Conservation (phyloP, 345 rosid species). For the Populus davidiana region DNA sequence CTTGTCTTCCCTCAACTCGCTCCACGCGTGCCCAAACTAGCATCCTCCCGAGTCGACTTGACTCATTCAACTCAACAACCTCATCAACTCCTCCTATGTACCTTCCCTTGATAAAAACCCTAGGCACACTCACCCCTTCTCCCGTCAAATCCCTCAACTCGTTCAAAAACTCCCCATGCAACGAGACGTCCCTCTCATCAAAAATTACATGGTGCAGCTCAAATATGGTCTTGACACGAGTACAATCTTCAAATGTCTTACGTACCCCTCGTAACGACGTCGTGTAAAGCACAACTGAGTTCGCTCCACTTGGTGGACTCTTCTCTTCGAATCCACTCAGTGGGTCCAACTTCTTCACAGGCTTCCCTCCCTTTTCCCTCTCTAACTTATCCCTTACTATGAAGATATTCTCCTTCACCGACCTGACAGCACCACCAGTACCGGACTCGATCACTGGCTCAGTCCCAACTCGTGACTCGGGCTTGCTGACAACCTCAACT, state of each 20-base stretch:
- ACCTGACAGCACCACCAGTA: slow-evolving; percentile 31
- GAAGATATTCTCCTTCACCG: slow-evolving; percentile 72
- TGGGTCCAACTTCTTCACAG: slow-evolving; percentile 52
- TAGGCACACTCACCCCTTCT: slow-evolving; percentile 57
- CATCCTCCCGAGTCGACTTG: slow-evolving; percentile 62
- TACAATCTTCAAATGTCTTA: slow-evolving; percentile 70
- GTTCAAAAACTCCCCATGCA: slow-evolving; percentile 62
- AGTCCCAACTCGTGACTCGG: slow-evolving; percentile 13
- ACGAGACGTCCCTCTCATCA: slow-evolving; percentile 85
- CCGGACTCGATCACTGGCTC: background rate
- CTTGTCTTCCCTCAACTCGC: slow-evolving; percentile 61
- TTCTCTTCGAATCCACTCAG: slow-evolving; percentile 66
- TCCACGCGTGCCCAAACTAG: slow-evolving; percentile 62
- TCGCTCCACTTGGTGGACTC: slow-evolving; percentile 72
- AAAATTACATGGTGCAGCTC: slow-evolving; percentile 62
- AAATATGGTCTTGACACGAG: slow-evolving; percentile 42
- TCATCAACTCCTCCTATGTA: slow-evolving; percentile 78
- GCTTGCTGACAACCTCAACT: background rate
- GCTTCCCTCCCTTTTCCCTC: slow-evolving; percentile 68
- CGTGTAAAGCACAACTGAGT: slow-evolving; percentile 70
- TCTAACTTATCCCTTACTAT: slow-evolving; percentile 53
- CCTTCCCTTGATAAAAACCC: slow-evolving; percentile 81
- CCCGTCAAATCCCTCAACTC: slow-evolving; percentile 60
- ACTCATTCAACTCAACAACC: slow-evolving; percentile 63
- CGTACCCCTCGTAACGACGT: slow-evolving; percentile 89